phyloP scores from a whole-genome alignment of 306 rosid species.

The Quercus gilva region DNA sequence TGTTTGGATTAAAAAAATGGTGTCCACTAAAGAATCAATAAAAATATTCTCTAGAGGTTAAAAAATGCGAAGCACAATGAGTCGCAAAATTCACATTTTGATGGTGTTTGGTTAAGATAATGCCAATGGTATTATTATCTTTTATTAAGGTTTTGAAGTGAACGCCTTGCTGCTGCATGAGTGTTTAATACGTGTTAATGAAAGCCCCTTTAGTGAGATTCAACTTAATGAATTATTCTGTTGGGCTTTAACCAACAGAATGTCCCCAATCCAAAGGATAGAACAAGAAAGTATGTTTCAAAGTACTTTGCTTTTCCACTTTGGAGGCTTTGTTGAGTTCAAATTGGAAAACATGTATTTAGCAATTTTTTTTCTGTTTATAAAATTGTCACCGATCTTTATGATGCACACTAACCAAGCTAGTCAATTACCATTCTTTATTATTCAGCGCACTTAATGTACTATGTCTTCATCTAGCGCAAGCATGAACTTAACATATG shows the following conservation, averaged over 20 bases:
- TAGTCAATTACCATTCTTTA: too few relatives aligned
- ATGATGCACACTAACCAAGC: neutral
- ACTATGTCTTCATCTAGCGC: too few relatives aligned
- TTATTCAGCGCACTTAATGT: too few relatives aligned
- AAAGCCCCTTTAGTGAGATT: slow-evolving; percentile 24
- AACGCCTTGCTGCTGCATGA: neutral
- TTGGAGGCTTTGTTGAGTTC: slow-evolving; percentile 26
- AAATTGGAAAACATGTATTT: slow-evolving; percentile 20
- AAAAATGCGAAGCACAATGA: slow-evolving; percentile 12
- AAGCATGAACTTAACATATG: too few relatives aligned
- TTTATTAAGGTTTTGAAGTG: neutral
- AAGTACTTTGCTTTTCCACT: slow-evolving; percentile 33
- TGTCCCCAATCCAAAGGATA: slow-evolving; percentile 37
- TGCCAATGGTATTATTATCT: neutral
- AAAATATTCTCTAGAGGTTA: slow-evolving; percentile 13
- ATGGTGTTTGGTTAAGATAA: neutral
- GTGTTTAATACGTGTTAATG: neutral
- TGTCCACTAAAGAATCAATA: slow-evolving; percentile 13
- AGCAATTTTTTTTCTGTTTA: slow-evolving; percentile 4
- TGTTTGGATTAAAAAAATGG: slow-evolving; percentile 16
- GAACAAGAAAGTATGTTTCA: slow-evolving; percentile 20
- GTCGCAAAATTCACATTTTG: slow-evolving; percentile 29
- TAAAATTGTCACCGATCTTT: slow-evolving; percentile 13
- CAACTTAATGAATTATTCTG: slow-evolving; percentile 45
- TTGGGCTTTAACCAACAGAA: slow-evolving; percentile 55